Evolutionary conservation across 2,329 filamentous ascomycete species (phyloP), one percentile per base, ranked within the genome.

Genomic region (Ophiostoma himal-ulmi): DNA sequence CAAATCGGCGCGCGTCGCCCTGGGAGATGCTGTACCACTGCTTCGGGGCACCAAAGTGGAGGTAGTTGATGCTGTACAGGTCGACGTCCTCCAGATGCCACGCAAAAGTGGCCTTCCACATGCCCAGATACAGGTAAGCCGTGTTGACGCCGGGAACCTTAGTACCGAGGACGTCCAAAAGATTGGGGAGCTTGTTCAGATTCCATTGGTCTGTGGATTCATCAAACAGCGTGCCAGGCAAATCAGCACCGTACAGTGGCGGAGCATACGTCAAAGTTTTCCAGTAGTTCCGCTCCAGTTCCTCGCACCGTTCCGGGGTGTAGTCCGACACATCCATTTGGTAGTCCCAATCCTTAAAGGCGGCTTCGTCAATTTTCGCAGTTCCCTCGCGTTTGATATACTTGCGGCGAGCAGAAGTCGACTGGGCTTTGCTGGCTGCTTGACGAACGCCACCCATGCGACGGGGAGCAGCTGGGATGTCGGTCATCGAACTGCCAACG

Each of bases 1-100:
- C 95, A 75, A 99, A 99, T 20, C 91, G 90, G 68, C 93, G 88
- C 17, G 94, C 93, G 78, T 99, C 95, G 74, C 92, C 91, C 79
- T 98, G 96, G 0, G 94, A 97, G 74, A 99, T 98, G 80, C 94
- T 97, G 81, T 99, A 99, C 95, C 95, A 99, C 79, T 99, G 95
- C 81, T 99, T 99, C 0, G 95, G 95, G 1, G 95, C 95, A 70
- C 95, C 95, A 78, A 99, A 99, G 77, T 99, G 95, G 72, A 99
- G 93, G 79, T 97, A 99, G 82, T 99, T 99, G 85, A 99, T 99
- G 79, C 94, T 98, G 87, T 99, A 99, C 5, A 99, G 86, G 81
- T 99, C 95, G 60, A 99, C 94, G 78, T 99, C 95, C 78, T 99
- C 95, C 69, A 99, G 82, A 85, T 99, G 95, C 95, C 95, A 99